Base-by-base conservation (phyloP, 2,329 filamentous ascomycete genomes). In the Calonectria pteridis region DNA sequence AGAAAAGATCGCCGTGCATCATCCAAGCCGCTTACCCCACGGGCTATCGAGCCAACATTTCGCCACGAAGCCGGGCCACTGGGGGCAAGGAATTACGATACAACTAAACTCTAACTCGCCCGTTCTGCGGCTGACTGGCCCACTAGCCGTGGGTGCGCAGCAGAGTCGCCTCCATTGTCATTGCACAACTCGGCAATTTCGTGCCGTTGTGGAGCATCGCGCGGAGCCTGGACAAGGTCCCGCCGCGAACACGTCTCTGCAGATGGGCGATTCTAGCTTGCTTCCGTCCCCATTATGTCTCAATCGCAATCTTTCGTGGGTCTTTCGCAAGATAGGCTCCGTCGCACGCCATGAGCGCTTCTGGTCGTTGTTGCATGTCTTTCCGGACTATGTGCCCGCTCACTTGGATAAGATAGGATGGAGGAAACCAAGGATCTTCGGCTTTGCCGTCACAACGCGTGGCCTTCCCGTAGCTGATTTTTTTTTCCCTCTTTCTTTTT, bases 301-400 rank as follows among this genome's bases (percentile, higher is more conserved):
- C 40, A 65, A 65, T 72, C 70, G 70, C 70, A 43, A 72, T 72
- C 35, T 55, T 43, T 18, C 70, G 65, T 59, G 69, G 69, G 66
- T 64, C 58, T 68, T 49, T 69, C 65, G 70, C 65, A 69, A 72
- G 49, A 40, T 31, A 53, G 23, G 23, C 40, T 65, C 40, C n/a
- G 49, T 55, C 70, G 65, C 70, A 72, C 65, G 65, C 37, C 28
- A 68, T 65, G 37, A 29, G 33, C 18, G 18, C 28, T 29, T 58
- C 18, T 28, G n/a, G 16, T 13, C n/a, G 37, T 5, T 7, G 6
- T 43, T 43, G 51, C 35, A 3, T 20, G 46, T 37, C 23, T 23
- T 49, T 28, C 43, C 23, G n/a, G 29, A 20, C 13, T 18, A 26
- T 18, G 20, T 23, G 29, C 26, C 20, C 43, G 23, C 35, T 49